Conservation (phyloP, 2,329 filamentous ascomycete species). For the Aureobasidium sp. region DNA sequence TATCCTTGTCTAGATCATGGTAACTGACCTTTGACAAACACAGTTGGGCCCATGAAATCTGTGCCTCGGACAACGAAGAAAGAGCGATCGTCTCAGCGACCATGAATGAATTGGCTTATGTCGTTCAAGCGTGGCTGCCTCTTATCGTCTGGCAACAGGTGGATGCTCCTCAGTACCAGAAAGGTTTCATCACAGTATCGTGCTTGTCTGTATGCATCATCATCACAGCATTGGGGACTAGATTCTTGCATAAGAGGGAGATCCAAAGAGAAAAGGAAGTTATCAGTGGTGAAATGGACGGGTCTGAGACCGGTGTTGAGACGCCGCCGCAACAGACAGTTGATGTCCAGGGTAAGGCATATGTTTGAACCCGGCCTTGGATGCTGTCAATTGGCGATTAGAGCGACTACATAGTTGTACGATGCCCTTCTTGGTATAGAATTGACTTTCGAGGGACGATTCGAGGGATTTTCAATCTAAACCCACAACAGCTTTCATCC, state of each 20-base stretch:
- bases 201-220: slow-evolving; percentile 44
- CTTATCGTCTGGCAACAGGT: slow-evolving; percentile 58
- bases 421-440: not conserved
- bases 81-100: slow-evolving; percentile 52
- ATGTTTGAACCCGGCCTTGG: not conserved
- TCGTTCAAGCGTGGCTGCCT: slow-evolving; percentile 62
- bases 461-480: too few species aligned
- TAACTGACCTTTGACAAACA: slow-evolving; percentile 41
- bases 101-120: slow-evolving; percentile 64
- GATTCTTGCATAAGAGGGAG: not conserved
- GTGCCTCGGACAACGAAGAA: not conserved
- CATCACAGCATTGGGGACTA: slow-evolving; percentile 27
- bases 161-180: slow-evolving; percentile 51
- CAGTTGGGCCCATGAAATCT: slow-evolving; percentile 36
- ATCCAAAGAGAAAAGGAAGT: not conserved
- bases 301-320: not conserved
- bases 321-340: not conserved
- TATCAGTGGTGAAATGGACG: not conserved
- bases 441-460: too few species aligned
- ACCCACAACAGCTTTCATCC: too few species aligned
- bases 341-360: not conserved
- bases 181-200: slow-evolving; percentile 51
- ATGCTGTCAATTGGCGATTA: not conserved
- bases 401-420: not conserved
- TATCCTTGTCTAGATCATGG: too few species aligned